Evolutionary conservation across 192 early-diverging fungal species (phyloP).

Genomic region (Linnemannia hyalina): DNA sequence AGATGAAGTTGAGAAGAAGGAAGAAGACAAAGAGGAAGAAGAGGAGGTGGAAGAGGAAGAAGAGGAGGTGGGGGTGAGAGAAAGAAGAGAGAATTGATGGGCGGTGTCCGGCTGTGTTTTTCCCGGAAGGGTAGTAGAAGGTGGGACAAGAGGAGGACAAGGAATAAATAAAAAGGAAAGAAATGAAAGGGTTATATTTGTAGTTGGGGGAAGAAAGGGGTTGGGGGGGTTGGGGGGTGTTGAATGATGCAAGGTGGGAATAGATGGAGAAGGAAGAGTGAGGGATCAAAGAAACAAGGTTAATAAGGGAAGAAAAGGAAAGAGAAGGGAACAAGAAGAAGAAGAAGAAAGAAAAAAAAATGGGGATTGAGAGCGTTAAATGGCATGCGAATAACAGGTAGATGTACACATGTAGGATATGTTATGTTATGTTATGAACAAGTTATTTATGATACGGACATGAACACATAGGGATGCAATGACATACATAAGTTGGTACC

Average conservation of each 20-base stretch:
- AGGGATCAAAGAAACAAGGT: background rate
- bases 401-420: too few relatives aligned
- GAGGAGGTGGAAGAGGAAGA: background rate
- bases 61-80: background rate
- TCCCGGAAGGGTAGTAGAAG: background rate
- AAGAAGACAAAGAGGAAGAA: background rate
- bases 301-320: background rate
- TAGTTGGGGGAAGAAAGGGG: background rate
- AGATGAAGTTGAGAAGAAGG: background rate
- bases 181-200: background rate
- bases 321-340: too few relatives aligned
- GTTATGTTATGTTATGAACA: too few relatives aligned
- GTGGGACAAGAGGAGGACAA: background rate
- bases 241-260: background rate
- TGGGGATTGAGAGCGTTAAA: background rate
- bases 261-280: too few relatives aligned
- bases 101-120: constrained; percentile 2
- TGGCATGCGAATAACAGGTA: background rate
- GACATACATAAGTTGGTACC: background rate
- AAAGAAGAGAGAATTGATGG: background rate
- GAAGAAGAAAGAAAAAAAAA: background rate
- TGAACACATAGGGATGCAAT: background rate
- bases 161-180: background rate
- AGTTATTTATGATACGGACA: too few relatives aligned
- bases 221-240: too few relatives aligned